phyloP scores from a whole-genome alignment of 306 rosid species.

The Rosa rugosa region DNA sequence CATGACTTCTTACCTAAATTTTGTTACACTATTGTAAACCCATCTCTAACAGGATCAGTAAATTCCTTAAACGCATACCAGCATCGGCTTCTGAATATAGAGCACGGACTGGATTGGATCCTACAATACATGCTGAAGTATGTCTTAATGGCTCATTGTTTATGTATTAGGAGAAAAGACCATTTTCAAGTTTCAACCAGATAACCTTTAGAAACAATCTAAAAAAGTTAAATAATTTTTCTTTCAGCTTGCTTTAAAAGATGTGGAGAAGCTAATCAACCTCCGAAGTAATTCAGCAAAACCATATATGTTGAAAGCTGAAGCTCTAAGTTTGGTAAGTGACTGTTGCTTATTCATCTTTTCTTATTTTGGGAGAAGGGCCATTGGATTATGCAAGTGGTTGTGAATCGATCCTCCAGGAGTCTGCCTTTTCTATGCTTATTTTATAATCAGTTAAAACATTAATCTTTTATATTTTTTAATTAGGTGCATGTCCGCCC shows the following conservation, averaged over 20 bases:
- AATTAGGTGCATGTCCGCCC: neutral
- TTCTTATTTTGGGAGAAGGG: neutral
- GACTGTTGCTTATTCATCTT: neutral
- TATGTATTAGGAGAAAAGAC: constrained; percentile 18
- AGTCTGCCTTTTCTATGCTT: neutral
- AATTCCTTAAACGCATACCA: constrained; percentile 55
- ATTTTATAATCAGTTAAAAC: neutral
- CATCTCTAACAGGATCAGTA: constrained; percentile 65
- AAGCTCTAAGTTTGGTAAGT: constrained; percentile 73
- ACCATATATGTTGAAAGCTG: constrained; percentile 71
- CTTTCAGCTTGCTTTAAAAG: constrained; percentile 92
- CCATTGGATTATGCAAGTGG: neutral
- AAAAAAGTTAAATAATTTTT: constrained; percentile 3
- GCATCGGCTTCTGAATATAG: constrained; percentile 80
- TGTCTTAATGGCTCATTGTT: constrained; percentile 30
- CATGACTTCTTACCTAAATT: constrained; percentile 18
- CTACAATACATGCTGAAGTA: constrained; percentile 94
- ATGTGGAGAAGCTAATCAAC: constrained; percentile 74
- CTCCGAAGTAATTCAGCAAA: constrained; percentile 53
- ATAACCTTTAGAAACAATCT: constrained; percentile 13
- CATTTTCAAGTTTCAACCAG: constrained; percentile 23
- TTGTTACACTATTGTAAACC: constrained; percentile 26
- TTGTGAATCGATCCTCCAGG: neutral
- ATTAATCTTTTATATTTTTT: neutral
- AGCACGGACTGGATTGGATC: constrained; percentile 90